phyloP scores from a whole-genome alignment of 208 protist genomes.

The Wallacemonas rigidus region DNA sequence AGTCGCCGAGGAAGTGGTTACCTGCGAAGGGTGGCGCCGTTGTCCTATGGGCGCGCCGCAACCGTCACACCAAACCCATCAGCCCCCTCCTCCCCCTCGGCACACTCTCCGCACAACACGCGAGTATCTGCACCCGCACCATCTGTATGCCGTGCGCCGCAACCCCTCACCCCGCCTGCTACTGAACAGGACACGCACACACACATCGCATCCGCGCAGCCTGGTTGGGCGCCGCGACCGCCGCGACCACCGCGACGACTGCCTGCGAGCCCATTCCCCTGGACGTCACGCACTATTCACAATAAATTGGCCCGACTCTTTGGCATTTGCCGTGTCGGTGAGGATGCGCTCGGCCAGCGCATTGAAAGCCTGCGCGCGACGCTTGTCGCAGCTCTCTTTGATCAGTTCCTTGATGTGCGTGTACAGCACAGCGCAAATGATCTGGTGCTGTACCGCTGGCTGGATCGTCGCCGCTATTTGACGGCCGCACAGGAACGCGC shows the following conservation, averaged over 20 bases:
- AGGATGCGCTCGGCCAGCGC: conserved; percentile 42
- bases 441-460: conserved; percentile 48
- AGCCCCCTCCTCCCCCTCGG: neutral
- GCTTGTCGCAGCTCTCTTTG: conserved; percentile 48
- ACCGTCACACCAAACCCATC: neutral
- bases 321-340: conserved; percentile 2
- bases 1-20: conserved; percentile 1
- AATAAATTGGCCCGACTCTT: conserved; percentile 6
- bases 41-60: neutral
- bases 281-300: neutral
- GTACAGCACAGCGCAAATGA: conserved; percentile 50
- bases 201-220: too few species aligned
- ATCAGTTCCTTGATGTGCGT: conserved; percentile 53
- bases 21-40: neutral
- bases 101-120: neutral
- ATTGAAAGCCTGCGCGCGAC: conserved; percentile 47
- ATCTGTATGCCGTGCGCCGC: too few species aligned
- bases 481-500: neutral
- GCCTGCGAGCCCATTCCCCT: conserved; percentile 1
- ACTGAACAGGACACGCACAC: too few species aligned
- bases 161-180: too few species aligned
- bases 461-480: conserved; percentile 24
- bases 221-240: neutral
- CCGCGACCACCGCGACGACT: neutral
- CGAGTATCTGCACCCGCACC: neutral